A percentile compares a stretch with the other conserved stretches of the same genome.
These are phyloP conservation scores for Xylaria flabelliformis DNA, from an alignment of 495 filamentous ascomycete species.

Conservation along the genomic window DNA sequence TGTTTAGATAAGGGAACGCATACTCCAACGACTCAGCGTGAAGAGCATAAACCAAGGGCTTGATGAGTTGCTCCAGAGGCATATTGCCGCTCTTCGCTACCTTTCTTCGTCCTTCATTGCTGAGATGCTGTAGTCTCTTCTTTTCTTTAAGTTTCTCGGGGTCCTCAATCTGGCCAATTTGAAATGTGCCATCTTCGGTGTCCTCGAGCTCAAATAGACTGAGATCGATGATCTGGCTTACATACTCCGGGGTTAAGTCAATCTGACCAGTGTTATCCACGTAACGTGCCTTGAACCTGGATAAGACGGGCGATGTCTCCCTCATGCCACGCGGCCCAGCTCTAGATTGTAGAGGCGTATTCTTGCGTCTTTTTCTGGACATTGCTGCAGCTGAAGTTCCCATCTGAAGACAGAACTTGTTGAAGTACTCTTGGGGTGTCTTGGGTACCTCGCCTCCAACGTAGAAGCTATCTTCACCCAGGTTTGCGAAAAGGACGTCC, in stretches of 20 bases:
- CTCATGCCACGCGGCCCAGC: slow-evolving; percentile 38
- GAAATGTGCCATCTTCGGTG: slow-evolving; percentile 26
- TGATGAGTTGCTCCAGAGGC: slow-evolving; percentile 28
- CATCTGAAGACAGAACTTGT: slow-evolving; percentile 45
- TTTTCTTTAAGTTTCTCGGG: slow-evolving; percentile 26
- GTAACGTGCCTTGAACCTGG: slow-evolving; percentile 43
- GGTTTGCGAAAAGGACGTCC: slow-evolving; percentile 36
- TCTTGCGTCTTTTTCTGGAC: slow-evolving; percentile 32
- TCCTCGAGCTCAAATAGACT: slow-evolving; percentile 32
- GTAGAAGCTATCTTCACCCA: slow-evolving; percentile 40
- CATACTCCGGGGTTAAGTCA: slow-evolving; percentile 38
- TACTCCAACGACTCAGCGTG: slow-evolving; percentile 41
- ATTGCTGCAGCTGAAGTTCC: slow-evolving; percentile 41
- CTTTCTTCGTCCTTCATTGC: slow-evolving; percentile 14
- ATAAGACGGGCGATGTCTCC: slow-evolving; percentile 35
- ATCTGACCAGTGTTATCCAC: slow-evolving; percentile 30
- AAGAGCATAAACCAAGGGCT: slow-evolving; percentile 29
- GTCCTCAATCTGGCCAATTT: slow-evolving; percentile 26
- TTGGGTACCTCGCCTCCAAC: slow-evolving; percentile 39
- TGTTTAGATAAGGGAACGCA: slow-evolving; percentile 42
- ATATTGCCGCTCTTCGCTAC: slow-evolving; percentile 15
- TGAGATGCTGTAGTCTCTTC: slow-evolving; percentile 15
- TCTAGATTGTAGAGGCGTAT: slow-evolving; percentile 27
- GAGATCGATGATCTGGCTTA: slow-evolving; percentile 38
- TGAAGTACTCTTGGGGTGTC: slow-evolving; percentile 38